Evolutionary conservation across 805 yeast genomes (phyloP).

Genomic region (Gaillardinia entomophila): DNA sequence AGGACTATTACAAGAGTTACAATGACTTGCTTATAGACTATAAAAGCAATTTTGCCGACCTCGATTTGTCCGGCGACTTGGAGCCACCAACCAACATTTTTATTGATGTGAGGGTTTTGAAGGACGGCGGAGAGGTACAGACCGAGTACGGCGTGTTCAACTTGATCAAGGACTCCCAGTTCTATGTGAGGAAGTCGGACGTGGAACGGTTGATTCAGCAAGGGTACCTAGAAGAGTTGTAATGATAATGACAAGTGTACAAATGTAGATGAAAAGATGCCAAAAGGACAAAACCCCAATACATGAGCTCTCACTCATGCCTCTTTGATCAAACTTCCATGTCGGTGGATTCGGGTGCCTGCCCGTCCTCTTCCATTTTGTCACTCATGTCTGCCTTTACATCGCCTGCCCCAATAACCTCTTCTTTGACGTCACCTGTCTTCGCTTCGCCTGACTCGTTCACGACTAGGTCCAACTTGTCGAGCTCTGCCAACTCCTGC

Average conservation of each 20-base stretch:
- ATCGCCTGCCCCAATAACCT: neutral
- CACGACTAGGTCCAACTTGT: neutral
- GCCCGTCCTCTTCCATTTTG: conserved; percentile 1
- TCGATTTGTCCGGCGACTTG: conserved; percentile 84
- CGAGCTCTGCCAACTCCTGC: conserved; percentile 32
- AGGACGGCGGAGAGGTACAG: conserved; percentile 95
- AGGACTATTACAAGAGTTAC: conserved; percentile 68
- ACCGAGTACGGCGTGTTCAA: conserved; percentile 97
- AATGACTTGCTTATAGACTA: conserved; percentile 66
- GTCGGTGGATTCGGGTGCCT: neutral
- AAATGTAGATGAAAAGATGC: no score
- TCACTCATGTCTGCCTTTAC: neutral
- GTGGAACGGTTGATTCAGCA: conserved; percentile 93
- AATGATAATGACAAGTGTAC: conserved; percentile 1
- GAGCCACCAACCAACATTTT: conserved; percentile 90
- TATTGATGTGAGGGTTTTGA: conserved; percentile 87
- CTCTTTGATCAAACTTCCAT: neutral
- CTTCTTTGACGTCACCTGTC: neutral
- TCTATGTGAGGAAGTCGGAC: conserved; percentile 88
- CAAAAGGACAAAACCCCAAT: no score
- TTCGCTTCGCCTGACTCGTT: neutral
- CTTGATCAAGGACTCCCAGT: conserved; percentile 87
- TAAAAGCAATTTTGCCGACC: conserved; percentile 73
- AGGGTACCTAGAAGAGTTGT: conserved; percentile 79
- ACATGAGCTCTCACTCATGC: no score